Evolutionary conservation across 192 early-diverging fungal genomes (phyloP), one percentile per base, ranked within the genome.

Genomic region (Blastocladiella britannica): DNA sequence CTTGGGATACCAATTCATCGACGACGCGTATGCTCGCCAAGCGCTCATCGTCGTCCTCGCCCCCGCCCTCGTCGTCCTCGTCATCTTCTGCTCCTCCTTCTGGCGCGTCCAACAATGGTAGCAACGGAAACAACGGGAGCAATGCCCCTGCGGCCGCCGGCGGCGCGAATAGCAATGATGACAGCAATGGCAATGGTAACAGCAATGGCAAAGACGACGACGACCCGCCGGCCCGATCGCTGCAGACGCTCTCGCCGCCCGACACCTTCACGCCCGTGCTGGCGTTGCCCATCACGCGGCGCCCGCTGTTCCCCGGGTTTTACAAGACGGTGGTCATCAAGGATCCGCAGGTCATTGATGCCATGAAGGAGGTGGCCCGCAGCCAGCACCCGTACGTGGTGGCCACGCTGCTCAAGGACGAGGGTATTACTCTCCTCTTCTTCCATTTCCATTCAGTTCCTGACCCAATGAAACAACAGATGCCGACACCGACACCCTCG

Each of bases 271-370:
- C 94, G 5, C 88, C 93, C 60, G 83, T 95, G 0, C 72, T 98
- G 61, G 89, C 91, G 23, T 74, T 97, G 28, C 94, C 94, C 0
- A 85, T 97, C 55, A 86, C 89, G 20, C 74, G 89, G 8, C 76
- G 94, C 25, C 91, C 91, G 22, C 69, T 97, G 24, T 97, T 97
- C 60, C 94, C 94, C 23, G 92, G 91, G 26, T 91, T 93, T 65
- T 98, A 94, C 75, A 98, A 98, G 72, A 88, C 92, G 5, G 83
- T 98, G 25, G 89, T 91, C 25, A 89, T 98, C 57, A 91, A 93
- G 67, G 87, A 95, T 63, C 91, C 91, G 0, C 71, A 85, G 51
- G 91, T 91, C 3, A 93, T 86, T 52, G 79, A 81, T 27, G 89
- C 94, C 2, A 85, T 98, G 53, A 86, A 94, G 63, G 82, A 88